Percentiles rank a stretch among this genome's conserved stretches.
Evolutionary conservation across 352 stramenopile species (phyloP).

Genomic region (Globisporangium middletonii): DNA sequence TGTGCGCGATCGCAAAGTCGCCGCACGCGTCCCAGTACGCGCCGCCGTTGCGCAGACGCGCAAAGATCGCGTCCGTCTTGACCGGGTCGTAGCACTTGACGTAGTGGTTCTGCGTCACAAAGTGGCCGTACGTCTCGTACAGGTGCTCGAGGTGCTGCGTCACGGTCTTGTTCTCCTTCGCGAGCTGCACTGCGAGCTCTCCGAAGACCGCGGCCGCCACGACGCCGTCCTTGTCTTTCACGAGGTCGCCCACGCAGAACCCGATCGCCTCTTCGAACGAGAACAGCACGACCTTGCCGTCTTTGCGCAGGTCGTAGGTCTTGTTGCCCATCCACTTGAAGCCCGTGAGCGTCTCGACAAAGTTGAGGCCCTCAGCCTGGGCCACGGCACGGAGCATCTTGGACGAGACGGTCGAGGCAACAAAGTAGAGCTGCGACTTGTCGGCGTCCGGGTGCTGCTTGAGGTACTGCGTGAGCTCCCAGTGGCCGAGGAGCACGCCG

Average conservation of each 20-base stretch:
- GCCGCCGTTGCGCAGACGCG: constrained; percentile 87
- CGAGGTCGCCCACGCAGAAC: constrained; percentile 95
- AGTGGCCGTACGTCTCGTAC: constrained; percentile 95
- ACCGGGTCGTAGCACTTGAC: constrained; percentile 92
- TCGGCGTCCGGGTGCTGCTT: constrained; percentile 46
- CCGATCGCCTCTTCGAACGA: constrained; percentile 98
- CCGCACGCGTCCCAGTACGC: constrained; percentile 83
- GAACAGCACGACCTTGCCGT: constrained; percentile 93
- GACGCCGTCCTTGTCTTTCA: constrained; percentile 99
- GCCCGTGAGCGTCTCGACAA: constrained; percentile 97
- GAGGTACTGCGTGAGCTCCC: constrained; percentile 78
- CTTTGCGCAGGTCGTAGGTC: constrained; percentile 60
- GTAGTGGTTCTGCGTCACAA: constrained; percentile 97
- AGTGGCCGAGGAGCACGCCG: constrained; percentile 92
- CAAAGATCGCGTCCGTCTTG: constrained; percentile 88
- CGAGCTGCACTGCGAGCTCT: constrained; percentile 84
- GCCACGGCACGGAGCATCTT: constrained; percentile 95
- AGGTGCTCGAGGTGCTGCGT: constrained; percentile 79
- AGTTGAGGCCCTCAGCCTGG: constrained; percentile 89
- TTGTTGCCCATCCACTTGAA: constrained; percentile 99
- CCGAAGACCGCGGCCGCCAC: constrained; percentile 87
- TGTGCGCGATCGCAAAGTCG: constrained; percentile 67
- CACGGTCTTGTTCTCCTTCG: constrained; percentile 55
- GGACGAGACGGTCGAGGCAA: constrained; percentile 95
- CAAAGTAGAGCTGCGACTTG: constrained; percentile 79